These are phyloP conservation scores for Agaricus blazei DNA, from an alignment of 768 basidiomycete genomes.

Conservation along the genomic window DNA sequence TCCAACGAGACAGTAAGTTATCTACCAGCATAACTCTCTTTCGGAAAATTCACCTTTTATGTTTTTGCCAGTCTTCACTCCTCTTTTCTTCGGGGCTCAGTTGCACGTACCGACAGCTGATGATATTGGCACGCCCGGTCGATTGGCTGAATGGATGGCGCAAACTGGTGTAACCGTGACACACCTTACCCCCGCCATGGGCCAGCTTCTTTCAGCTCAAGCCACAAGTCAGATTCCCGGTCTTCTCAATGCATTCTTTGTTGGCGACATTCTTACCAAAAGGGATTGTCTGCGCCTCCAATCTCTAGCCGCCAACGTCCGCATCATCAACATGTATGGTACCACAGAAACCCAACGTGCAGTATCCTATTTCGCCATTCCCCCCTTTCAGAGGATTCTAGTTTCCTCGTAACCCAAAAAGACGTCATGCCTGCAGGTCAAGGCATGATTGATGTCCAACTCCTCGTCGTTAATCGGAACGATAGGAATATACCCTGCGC, in stretches of 20 bases:
- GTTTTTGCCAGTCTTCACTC: conserved; percentile 82
- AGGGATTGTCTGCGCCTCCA: conserved; percentile 95
- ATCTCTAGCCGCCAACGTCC: conserved; percentile 84
- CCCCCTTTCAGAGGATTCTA: conserved; percentile 76
- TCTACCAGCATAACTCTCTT: background rate
- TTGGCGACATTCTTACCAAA: conserved; percentile 98
- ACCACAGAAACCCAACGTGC: conserved; percentile 99
- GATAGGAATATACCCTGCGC: conserved; percentile 85
- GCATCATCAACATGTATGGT: conserved; percentile 99
- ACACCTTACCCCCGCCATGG: conserved; percentile 98
- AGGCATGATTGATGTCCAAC: conserved; percentile 97
- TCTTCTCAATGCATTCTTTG: conserved; percentile 91
- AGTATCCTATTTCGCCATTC: conserved; percentile 94
- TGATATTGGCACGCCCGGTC: conserved; percentile 94
- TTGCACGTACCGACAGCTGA: conserved; percentile 95
- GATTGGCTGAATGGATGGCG: conserved; percentile 98
- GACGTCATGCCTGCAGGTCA: conserved; percentile 97
- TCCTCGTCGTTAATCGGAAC: conserved; percentile 89
- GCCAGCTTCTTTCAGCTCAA: conserved; percentile 84
- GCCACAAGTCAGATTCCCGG: conserved; percentile 84
- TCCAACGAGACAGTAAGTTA: conserved; percentile 93
- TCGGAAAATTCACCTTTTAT: conserved; percentile 9
- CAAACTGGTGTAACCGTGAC: conserved; percentile 88
- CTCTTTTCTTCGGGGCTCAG: conserved; percentile 93
- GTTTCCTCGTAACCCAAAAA: conserved; percentile 91